Base-by-base conservation (phyloP, 345 rosid species). In the Aurinia saxatilis region DNA sequence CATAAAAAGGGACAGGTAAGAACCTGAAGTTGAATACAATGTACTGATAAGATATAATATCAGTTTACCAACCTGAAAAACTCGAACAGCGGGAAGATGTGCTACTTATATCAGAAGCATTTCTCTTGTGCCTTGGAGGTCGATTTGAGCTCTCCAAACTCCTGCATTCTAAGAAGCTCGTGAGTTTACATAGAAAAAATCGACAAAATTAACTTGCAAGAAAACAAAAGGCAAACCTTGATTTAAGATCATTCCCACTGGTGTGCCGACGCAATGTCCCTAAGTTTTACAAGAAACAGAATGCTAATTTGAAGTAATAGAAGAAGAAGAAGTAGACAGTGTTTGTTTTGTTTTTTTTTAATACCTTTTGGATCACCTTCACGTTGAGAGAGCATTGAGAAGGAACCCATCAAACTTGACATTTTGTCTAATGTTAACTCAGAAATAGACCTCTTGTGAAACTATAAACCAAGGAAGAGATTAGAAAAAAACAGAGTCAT, bases 381-480 rank as follows among this genome's bases (percentile, higher is more conserved):
- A 35, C 73, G 74, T 39, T 80, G 64, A 49, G 95, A 61, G 66
- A 73, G 73, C 73, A 66, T 58, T 6, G 96, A 79, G 63, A 90
- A 82, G 57, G 95, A 87, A 66, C 85, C 81, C 63, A 93, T 51
- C 73, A 90, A 79, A 71, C 74, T 71, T 23, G 91, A 86, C 95
- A 90, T 40, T 46, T 85, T 74, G 27, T 88, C 95, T 65, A 93
- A 41, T 29, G 96, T 79, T 49, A 63, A 46, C 78, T 82, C 97
- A 31, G 97, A 88, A 61, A 93, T 65, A 56, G 99, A 87, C 71
- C 79, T 83, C 75, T 77, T 84, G 67, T 77, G 78, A 63, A 76
- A 61, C 99, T 90, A 68, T 41, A 78, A 69, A 53, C 57, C 39
- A 65, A 50, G 50, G 16, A 27, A 54, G 10, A 35, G n/a, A n/a